phyloP scores from a whole-genome alignment of 179 eudicot species.

The Sideroxylon spinosum region DNA sequence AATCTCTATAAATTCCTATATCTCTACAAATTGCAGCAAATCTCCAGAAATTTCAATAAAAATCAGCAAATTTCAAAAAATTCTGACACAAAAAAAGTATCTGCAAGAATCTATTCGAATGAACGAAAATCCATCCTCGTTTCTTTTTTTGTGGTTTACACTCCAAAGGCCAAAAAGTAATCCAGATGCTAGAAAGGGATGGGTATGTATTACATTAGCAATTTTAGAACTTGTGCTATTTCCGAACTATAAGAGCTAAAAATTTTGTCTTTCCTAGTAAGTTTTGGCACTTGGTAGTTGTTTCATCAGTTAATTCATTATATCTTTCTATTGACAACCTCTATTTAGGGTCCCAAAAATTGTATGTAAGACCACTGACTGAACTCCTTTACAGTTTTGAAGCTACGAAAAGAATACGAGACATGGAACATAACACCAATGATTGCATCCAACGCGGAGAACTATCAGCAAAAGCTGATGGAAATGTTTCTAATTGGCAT shows the following conservation, averaged over 20 bases:
- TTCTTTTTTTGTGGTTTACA: no score
- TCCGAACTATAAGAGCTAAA: not conserved
- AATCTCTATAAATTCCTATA: no score
- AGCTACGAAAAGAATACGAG: constrained; percentile 67
- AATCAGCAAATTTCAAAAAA: no score
- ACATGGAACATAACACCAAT: constrained; percentile 32
- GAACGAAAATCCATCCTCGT: no score
- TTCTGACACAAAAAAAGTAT: no score
- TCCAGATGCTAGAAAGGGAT: constrained; percentile 93
- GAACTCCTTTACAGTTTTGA: constrained; percentile 50
- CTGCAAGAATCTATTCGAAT: no score
- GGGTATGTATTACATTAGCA: constrained; percentile 47
- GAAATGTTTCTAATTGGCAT: constrained; percentile 49
- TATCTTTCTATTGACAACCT: no score
- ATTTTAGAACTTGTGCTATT: not conserved
- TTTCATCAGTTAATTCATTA: not conserved
- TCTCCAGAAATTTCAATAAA: no score
- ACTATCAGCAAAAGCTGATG: constrained; percentile 14
- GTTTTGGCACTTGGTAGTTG: no score
- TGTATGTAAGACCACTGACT: not conserved
- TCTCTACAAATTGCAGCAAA: no score
- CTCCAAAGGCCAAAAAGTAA: constrained; percentile 4
- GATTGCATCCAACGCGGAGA: constrained; percentile 1
- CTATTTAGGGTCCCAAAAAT: not conserved
- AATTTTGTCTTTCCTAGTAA: no score